Evolutionary conservation across 2,329 filamentous ascomycete genomes (phyloP).

Genomic region (Alternaria alternata): DNA sequence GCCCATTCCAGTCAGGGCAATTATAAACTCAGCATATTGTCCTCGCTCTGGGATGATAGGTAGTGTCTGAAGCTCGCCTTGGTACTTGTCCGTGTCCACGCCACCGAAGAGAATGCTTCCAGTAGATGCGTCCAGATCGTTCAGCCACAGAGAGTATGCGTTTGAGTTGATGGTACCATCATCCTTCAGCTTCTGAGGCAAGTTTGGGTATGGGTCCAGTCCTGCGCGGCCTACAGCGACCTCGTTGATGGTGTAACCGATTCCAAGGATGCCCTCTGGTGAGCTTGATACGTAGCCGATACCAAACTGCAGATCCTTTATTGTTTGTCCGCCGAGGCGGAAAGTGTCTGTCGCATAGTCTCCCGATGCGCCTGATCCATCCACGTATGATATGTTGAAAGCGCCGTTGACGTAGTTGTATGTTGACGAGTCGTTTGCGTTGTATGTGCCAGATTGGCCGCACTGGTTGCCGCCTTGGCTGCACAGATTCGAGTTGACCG

Average conservation of each 20-base stretch:
- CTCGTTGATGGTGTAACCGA: conserved; percentile 84
- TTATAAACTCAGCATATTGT: conserved; percentile 62
- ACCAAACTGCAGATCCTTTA: conserved; percentile 73
- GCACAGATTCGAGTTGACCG: conserved; percentile 69
- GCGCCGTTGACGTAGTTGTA: conserved; percentile 75
- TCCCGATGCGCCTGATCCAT: conserved; percentile 78
- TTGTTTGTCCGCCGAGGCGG: conserved; percentile 61
- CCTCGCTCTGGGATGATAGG: conserved; percentile 62
- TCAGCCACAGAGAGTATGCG: conserved; percentile 74
- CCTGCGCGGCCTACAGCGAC: conserved; percentile 70
- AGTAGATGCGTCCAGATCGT: conserved; percentile 66
- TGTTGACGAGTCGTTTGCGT: conserved; percentile 75
- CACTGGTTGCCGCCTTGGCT: conserved; percentile 61
- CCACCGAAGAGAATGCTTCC: conserved; percentile 82
- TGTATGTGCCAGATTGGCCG: conserved; percentile 70
- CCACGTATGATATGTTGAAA: conserved; percentile 90
- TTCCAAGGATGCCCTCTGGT: conserved; percentile 77
- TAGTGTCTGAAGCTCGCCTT: conserved; percentile 68
- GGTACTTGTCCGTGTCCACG: conserved; percentile 78
- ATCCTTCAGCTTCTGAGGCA: conserved; percentile 70
- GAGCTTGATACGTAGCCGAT: conserved; percentile 71
- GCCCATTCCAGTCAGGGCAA: conserved; percentile 60
- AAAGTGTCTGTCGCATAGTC: conserved; percentile 83
- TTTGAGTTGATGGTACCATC: conserved; percentile 69
- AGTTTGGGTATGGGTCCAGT: conserved; percentile 62